Evolutionary conservation across 2,329 filamentous ascomycete genomes (phyloP), one percentile per base, ranked within the genome.

Genomic region (Ceratocystis diversiconidia): DNA sequence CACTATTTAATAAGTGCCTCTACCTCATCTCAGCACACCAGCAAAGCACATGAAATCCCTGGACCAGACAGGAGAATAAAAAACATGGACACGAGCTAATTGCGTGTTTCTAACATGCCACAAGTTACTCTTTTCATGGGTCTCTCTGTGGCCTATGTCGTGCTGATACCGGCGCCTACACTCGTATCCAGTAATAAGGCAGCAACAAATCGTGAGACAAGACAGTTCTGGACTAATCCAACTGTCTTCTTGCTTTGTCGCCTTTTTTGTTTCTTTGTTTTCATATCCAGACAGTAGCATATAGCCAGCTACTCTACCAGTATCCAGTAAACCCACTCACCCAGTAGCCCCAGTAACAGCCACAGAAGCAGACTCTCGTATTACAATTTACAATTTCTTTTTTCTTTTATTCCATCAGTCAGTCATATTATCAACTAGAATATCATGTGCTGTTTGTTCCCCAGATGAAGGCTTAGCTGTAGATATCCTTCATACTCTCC

Each of bases 31-130:
- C 15, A 52, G 22, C 55, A 59, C 55, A 36, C 30, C 55, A 36
- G 36, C 10, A 36, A 59, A 28, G 32, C 25, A 57, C 30, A 57
- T 57, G 22, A 57, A 59, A 59, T 59, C 55, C 66, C 66, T 67
- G 66, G 66, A 65, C 66, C 66, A 67, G 66, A 65, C 66, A 67
- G 66, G 65, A 52, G 61, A 63, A 44, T 46, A 50, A 61, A n/a
- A 32, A 41, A 30, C 28, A n/a, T 44, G 8, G 62, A 46, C 7
- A 41, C 43, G 59, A n/a, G 46, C 30, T n/a, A 22, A 32, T 25
- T 36, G 28, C 15, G 15, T 36, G 55, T 59, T 6, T 36, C 30
- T 8, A 30, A 59, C 25, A 17, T 59, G 55, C 32, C 55, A 59
- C 55, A 52, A 25, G 44, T 48, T 50, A 32, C 63, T 46, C 52